Conservation (phyloP, 108 stramenopile species). For the Skeletonema marinoi region DNA sequence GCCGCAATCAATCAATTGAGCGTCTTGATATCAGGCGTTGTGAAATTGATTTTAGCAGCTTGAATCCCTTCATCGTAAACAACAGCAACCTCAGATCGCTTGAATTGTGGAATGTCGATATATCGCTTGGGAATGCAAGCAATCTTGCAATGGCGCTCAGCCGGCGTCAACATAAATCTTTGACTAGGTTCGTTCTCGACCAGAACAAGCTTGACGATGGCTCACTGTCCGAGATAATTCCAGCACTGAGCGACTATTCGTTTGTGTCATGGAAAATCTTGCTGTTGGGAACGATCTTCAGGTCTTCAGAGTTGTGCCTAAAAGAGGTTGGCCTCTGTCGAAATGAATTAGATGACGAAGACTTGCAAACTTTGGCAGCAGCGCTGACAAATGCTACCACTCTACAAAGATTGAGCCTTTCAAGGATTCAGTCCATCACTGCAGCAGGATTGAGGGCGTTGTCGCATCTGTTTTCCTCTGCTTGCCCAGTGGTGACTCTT, state of each 20-base stretch:
- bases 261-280: neutral
- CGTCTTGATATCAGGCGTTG: neutral
- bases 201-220: neutral
- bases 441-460: neutral
- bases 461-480: neutral
- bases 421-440: neutral
- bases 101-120: neutral
- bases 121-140: neutral
- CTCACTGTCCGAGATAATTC: neutral
- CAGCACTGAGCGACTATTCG: neutral
- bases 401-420: neutral
- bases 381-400: neutral
- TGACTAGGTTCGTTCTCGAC: neutral
- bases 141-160: neutral
- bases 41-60: neutral
- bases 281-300: neutral
- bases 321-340: neutral
- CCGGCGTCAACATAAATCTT: neutral
- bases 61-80: neutral
- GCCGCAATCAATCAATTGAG: neutral
- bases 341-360: neutral
- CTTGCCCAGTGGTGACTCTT: neutral
- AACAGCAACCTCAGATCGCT: neutral
- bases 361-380: neutral
- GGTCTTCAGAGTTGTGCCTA: neutral